Conservation (phyloP, 257 asterid genomes). For the Lantana camara region DNA sequence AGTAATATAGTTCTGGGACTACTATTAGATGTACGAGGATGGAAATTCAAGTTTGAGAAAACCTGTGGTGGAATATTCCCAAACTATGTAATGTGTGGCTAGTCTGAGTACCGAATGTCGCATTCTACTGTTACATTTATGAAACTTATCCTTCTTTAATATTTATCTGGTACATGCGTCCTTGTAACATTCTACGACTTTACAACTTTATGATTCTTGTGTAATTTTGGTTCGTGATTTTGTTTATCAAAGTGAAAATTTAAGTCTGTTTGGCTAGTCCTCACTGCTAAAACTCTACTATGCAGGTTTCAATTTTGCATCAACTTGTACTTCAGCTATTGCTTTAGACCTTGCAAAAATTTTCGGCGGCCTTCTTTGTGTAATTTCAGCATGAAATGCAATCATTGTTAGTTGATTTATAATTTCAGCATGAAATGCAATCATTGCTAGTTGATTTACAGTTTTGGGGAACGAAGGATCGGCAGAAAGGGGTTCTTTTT, state of each 20-base stretch:
- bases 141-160: no score
- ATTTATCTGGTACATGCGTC: no score
- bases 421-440: constrained; percentile 12
- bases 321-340: constrained; percentile 32
- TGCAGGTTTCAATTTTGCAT: constrained; percentile 44
- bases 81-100: no score
- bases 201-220: neutral
- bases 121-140: no score
- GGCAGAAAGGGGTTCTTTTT: constrained; percentile 48
- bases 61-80: no score
- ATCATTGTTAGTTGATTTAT: neutral
- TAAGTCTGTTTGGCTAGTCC: neutral
- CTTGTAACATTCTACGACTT: neutral
- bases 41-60: no score
- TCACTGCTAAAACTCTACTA: constrained; percentile 12
- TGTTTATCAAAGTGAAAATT: neutral
- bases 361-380: constrained; percentile 15
- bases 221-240: neutral
- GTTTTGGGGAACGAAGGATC: constrained; percentile 30
- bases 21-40: no score
- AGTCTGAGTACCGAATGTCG: no score
- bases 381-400: constrained; percentile 17
- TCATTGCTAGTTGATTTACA: neutral
- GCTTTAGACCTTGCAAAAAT: constrained; percentile 11
- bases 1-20: no score